Percentiles rank a stretch among this genome's conserved stretches.
Evolutionary conservation across 371 early-diverging fungal genomes (phyloP).

Genomic region (Mucor piriformis): DNA sequence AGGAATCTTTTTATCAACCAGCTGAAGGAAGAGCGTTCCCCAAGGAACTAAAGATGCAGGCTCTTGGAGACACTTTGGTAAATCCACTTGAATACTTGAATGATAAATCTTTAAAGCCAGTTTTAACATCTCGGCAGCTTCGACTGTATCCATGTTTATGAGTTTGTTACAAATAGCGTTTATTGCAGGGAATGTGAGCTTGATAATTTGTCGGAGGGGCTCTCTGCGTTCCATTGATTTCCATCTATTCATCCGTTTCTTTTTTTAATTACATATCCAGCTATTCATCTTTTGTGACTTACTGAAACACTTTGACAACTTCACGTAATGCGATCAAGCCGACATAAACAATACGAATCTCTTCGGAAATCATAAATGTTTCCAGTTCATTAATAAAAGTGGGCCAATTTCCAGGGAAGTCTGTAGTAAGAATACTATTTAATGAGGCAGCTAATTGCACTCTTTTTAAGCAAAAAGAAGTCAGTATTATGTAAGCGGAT

Average conservation of each 20-base stretch:
- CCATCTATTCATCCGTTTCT: conserved; percentile 50
- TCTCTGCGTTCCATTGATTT: conserved; percentile 56
- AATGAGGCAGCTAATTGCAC: conserved; percentile 77
- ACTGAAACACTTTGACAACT: conserved; percentile 81
- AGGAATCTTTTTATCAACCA: conserved; percentile 70
- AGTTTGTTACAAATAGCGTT: conserved; percentile 69
- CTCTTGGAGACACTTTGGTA: conserved; percentile 72
- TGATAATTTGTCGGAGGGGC: conserved; percentile 69
- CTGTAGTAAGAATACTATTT: conserved; percentile 65
- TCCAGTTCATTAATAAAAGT: conserved; percentile 70
- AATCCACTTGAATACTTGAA: conserved; percentile 69
- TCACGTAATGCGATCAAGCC: conserved; percentile 81
- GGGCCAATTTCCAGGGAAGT: conserved; percentile 85
- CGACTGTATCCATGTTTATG: conserved; percentile 56
- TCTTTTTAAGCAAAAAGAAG: conserved; percentile 40
- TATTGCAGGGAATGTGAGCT: conserved; percentile 73
- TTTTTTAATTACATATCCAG: neutral
- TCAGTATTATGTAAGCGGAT: neutral
- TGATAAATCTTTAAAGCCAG: conserved; percentile 79
- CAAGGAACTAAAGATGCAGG: conserved; percentile 75
- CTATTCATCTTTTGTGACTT: conserved; percentile 29
- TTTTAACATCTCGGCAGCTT: conserved; percentile 85
- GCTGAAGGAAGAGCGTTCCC: conserved; percentile 82
- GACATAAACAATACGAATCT: conserved; percentile 66
- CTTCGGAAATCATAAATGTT: conserved; percentile 64